These are phyloP conservation scores for Euphorbia peplus DNA, from an alignment of 345 rosid genomes.

Conservation along the genomic window DNA sequence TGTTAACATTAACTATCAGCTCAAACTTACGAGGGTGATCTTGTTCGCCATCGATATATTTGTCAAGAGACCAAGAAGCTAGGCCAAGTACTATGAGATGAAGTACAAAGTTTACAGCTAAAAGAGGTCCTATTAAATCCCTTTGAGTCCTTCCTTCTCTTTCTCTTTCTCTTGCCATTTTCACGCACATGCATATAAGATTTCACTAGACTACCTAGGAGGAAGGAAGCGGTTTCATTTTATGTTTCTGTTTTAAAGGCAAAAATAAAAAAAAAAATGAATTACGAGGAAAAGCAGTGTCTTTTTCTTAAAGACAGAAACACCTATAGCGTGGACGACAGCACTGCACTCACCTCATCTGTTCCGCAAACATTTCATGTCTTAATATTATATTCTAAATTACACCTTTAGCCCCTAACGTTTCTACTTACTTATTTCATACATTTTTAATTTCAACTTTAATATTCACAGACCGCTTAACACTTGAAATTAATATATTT, in stretches of 20 bases:
- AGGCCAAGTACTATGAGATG: constrained; percentile 31
- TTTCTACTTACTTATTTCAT: too few species aligned
- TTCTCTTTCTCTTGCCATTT: background rate
- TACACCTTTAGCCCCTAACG: too few species aligned
- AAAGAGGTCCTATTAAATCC: constrained; percentile 30
- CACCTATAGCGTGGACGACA: background rate
- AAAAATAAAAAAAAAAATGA: background rate
- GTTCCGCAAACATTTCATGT: background rate
- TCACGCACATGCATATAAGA: too few species aligned
- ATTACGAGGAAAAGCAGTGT: background rate
- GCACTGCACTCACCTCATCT: background rate
- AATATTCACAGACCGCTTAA: too few species aligned
- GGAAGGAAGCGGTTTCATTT: background rate
- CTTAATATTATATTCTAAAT: too few species aligned
- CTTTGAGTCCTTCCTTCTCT: constrained; percentile 8
- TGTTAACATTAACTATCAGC: too few species aligned
- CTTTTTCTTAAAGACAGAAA: background rate
- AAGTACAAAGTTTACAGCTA: constrained; percentile 29
- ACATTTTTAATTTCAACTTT: too few species aligned
- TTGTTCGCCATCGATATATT: constrained; percentile 39
- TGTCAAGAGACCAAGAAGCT: constrained; percentile 33
- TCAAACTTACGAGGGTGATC: constrained; percentile 35
- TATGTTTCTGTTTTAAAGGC: background rate
- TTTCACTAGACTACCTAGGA: too few species aligned
- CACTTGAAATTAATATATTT: too few species aligned